Conservation (phyloP, 2,329 filamentous ascomycete genomes). For the Dissoconium aciculare region DNA sequence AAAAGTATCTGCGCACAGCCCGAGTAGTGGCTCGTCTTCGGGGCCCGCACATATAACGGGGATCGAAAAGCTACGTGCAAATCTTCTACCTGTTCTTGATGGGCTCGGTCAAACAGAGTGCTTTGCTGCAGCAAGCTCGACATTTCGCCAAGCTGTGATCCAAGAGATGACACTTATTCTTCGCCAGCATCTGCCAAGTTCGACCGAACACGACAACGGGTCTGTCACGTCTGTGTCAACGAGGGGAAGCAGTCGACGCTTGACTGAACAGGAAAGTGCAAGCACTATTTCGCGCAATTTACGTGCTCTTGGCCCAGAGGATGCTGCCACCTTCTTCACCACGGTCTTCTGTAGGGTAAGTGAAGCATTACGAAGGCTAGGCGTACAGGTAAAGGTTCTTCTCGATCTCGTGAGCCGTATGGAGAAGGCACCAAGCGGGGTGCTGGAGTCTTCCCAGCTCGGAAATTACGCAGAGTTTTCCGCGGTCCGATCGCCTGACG, state of each 20-base stretch:
- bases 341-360: constrained; percentile 77
- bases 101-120: constrained; percentile 73
- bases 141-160: constrained; percentile 69
- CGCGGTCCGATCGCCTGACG: constrained; percentile 7
- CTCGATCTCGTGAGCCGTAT: constrained; percentile 79
- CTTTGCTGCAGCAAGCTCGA: constrained; percentile 61
- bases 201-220: constrained; percentile 83
- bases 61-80: constrained; percentile 53
- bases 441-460: no score
- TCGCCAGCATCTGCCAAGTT: constrained; percentile 71
- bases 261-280: constrained; percentile 77
- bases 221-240: constrained; percentile 79
- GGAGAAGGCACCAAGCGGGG: constrained; percentile 26
- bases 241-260: constrained; percentile 47
- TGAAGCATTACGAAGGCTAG: constrained; percentile 70
- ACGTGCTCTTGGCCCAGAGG: constrained; percentile 63
- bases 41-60: constrained; percentile 68
- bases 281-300: constrained; percentile 77
- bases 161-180: constrained; percentile 79
- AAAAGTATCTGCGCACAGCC: no score
- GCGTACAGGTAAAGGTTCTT: constrained; percentile 81
- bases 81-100: constrained; percentile 54
- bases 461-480: constrained; percentile 11
- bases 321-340: constrained; percentile 68
- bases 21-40: no score